Percentiles rank a stretch among this genome's conserved stretches.
Evolutionary conservation across 2,329 filamentous ascomycete genomes (phyloP).

Genomic region (Talaromyces marneffei): DNA sequence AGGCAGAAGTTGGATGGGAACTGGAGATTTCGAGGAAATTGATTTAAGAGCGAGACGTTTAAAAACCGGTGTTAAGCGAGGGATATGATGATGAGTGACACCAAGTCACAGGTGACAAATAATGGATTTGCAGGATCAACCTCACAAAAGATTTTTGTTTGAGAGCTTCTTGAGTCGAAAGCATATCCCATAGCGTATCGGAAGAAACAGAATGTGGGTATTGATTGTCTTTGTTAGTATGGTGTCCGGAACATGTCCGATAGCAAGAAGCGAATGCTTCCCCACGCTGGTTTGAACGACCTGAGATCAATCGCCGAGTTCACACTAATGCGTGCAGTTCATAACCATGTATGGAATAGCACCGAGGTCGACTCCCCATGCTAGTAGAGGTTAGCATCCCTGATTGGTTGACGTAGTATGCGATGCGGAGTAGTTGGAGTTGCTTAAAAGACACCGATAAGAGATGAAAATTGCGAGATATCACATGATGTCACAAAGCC

Average conservation of each 20-base stretch:
- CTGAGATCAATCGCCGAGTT: not conserved
- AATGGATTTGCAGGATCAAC: not conserved
- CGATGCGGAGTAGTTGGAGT: not conserved
- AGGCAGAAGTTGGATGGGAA: not conserved
- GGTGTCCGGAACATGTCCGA: not conserved
- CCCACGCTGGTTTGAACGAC: not conserved
- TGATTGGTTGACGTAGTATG: not conserved
- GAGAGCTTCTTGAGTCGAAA: not conserved
- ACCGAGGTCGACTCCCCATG: not conserved
- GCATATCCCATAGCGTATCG: not conserved
- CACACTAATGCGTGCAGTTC: not conserved
- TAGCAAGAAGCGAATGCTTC: not conserved
- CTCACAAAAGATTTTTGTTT: not conserved
- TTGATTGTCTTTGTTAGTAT: not conserved
- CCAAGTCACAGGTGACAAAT: not conserved
- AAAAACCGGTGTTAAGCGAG: not conserved
- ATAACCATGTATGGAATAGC: not conserved
- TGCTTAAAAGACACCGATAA: not conserved
- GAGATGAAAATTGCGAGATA: not conserved
- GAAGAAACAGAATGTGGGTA: not conserved
- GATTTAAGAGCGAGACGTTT: not conserved
- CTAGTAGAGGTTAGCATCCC: not conserved
- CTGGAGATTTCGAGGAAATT: not conserved
- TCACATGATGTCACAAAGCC: too few relatives aligned
- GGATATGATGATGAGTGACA: not conserved